phyloP scores from a whole-genome alignment of 1,139 yeast genomes.

The Saccharomyces uvarum region DNA sequence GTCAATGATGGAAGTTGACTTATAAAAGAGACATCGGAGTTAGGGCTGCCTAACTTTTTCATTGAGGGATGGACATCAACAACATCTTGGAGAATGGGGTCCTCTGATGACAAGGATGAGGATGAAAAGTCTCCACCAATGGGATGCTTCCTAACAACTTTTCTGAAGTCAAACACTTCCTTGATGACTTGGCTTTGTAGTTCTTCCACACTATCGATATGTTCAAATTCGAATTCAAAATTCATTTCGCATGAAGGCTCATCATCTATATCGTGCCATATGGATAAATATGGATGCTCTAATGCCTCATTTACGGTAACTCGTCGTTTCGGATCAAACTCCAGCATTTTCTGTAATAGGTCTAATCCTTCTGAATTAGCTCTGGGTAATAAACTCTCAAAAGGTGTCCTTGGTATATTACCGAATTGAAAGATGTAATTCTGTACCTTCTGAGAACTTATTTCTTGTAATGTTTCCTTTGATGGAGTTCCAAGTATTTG shows the following conservation, averaged over 20 bases:
- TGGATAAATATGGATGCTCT: slow-evolving; percentile 74
- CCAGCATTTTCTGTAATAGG: slow-evolving; percentile 67
- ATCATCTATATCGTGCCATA: slow-evolving; percentile 94
- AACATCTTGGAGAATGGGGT: background rate
- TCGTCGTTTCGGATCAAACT: slow-evolving; percentile 77
- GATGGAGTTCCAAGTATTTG: slow-evolving; percentile 83
- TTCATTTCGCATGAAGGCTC: slow-evolving; percentile 78
- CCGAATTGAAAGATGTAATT: slow-evolving; percentile 84
- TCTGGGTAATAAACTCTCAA: slow-evolving; percentile 58
- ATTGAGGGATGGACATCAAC: background rate
- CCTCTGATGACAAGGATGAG: background rate
- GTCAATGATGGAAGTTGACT: background rate
- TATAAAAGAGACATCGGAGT: background rate
- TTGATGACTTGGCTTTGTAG: background rate
- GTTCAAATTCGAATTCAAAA: slow-evolving; percentile 84
- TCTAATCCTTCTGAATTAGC: slow-evolving; percentile 86
- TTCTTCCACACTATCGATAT: slow-evolving; percentile 65
- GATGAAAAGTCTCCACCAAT: background rate
- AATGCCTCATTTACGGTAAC: slow-evolving; percentile 83
- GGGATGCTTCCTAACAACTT: background rate
- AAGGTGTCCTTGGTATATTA: slow-evolving; percentile 70
- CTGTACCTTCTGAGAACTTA: slow-evolving; percentile 83
- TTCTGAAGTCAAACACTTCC: background rate
- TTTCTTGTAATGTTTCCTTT: slow-evolving; percentile 70
- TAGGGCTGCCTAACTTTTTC: background rate